Conservation (phyloP, 495 filamentous ascomycete genomes). For the Evansstolkia leycettana region DNA sequence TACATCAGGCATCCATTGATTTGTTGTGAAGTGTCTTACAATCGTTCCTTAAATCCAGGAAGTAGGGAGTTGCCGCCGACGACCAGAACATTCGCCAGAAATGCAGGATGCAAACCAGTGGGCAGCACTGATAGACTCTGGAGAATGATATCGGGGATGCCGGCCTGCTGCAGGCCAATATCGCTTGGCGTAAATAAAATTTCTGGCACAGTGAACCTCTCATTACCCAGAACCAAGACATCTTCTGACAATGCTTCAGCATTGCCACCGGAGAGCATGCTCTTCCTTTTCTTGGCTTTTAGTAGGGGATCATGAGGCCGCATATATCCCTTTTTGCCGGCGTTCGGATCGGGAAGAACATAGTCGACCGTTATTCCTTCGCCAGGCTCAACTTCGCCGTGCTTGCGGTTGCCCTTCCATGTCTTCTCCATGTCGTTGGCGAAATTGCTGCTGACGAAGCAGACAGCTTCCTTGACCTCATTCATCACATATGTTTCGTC, state of each 20-base stretch:
- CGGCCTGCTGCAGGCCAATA: slow-evolving; percentile 77
- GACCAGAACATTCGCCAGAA: slow-evolving; percentile 78
- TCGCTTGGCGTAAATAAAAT: slow-evolving; percentile 77
- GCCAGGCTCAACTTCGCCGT: slow-evolving; percentile 21
- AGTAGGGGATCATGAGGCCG: slow-evolving; percentile 60
- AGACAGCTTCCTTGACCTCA: slow-evolving; percentile 85
- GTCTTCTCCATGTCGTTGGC: slow-evolving; percentile 62
- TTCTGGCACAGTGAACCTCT: slow-evolving; percentile 85
- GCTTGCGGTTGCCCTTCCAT: slow-evolving; percentile 65
- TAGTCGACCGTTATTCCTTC: slow-evolving; percentile 82
- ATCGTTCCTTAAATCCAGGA: slow-evolving; percentile 67
- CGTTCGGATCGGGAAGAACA: slow-evolving; percentile 84
- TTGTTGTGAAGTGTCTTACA: slow-evolving; percentile 30
- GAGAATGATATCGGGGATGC: slow-evolving; percentile 67
- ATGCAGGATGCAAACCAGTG: slow-evolving; percentile 58
- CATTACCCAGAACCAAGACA: slow-evolving; percentile 75
- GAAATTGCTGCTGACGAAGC: slow-evolving; percentile 75
- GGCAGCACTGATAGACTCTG: slow-evolving; percentile 71
- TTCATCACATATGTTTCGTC: slow-evolving; percentile 88
- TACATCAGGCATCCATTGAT: not conserved
- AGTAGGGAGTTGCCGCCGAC: slow-evolving; percentile 79
- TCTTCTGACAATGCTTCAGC: slow-evolving; percentile 57
- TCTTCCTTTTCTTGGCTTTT: slow-evolving; percentile 49
- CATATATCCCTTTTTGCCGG: slow-evolving; percentile 55
- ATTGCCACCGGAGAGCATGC: slow-evolving; percentile 32